Evolutionary conservation across 371 early-diverging fungal species (phyloP).

Genomic region (Mortierella polycephala): DNA sequence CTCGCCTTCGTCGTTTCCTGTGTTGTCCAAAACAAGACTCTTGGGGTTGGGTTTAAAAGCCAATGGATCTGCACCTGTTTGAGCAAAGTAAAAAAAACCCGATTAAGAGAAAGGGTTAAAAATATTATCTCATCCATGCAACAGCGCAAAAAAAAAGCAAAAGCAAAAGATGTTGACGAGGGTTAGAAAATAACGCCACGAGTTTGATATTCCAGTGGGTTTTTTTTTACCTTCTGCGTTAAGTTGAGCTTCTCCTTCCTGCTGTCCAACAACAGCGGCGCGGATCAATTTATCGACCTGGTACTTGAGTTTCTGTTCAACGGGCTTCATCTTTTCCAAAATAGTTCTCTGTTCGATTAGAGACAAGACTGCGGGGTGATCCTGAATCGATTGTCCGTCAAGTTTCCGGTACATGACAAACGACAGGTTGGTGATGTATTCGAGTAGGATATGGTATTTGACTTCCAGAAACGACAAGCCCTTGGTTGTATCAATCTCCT

Average conservation of each 20-base stretch:
- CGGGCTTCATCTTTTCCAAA: constrained; percentile 92
- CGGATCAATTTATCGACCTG: constrained; percentile 96
- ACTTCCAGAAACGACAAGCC: constrained; percentile 90
- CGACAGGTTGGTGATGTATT: constrained; percentile 85
- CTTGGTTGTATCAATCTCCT: constrained; percentile 75
- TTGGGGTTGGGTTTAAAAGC: constrained; percentile 90
- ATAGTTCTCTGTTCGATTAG: constrained; percentile 86
- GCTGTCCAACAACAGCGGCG: constrained; percentile 67
- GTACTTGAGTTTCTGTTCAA: constrained; percentile 94
- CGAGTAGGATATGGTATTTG: constrained; percentile 87
- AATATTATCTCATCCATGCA: background rate
- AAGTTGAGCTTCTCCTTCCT: constrained; percentile 31
- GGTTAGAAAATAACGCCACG: background rate
- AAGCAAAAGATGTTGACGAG: background rate
- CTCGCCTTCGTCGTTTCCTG: constrained; percentile 58
- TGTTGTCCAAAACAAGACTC: constrained; percentile 65
- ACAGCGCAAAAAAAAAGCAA: background rate
- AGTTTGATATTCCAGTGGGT: too few relatives aligned
- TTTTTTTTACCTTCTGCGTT: constrained; percentile 20
- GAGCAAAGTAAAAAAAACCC: background rate
- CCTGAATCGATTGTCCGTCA: constrained; percentile 72
- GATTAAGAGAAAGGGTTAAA: background rate
- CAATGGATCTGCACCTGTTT: constrained; percentile 73
- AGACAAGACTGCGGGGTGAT: constrained; percentile 72
- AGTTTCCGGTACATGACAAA: constrained; percentile 82